Base-by-base conservation (phyloP, 2,329 filamentous ascomycete species). In the Cladosporium halotolerans region DNA sequence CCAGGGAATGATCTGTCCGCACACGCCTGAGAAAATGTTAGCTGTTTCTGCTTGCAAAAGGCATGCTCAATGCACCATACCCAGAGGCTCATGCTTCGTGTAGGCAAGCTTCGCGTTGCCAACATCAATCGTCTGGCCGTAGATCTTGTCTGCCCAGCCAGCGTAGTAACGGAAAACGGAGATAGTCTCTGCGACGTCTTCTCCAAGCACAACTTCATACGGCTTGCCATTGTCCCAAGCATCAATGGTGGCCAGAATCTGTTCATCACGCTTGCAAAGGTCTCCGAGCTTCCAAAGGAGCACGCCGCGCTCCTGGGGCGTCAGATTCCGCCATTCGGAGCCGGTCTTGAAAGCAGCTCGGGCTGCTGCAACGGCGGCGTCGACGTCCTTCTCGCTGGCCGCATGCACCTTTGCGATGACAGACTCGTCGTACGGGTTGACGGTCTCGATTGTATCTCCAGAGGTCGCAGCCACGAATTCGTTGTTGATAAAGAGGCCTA, bases 71-170 rank as follows among this genome's bases (percentile, higher is more conserved):
- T 48, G n/a, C 5, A 5, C 38, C 45, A 16, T 48, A 48, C 47
- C 63, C 4, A 57, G 47, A 10, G 55, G 55, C 42, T 57, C 41
- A 13, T 54, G 44, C 32, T 53, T 48, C 3, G 55, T 57, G 74
- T 91, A 92, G 73, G 86, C 83, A 73, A 92, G 88, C 70, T 84
- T 88, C 59, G 85, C 82, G 54, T 80, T 79, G 63, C 79, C 73
- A 59, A 88, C 85, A 62, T 91, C 86, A 59, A 91, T 83, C 45
- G 88, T 88, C 77, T 89, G 88, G 70, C 88, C 88, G 70, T 83
- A 79, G 59, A 91, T 83, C 81, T 93, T 93, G 77, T 95, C 88
- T 63, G 88, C 86, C 83, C 85, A 93, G 55, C 89, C 89, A 65
- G 79, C 88, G 62, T 89, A 90, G 75, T 89, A 95, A 70, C 89